Conservation (phyloP, 441 rosid genomes). For the Brassica hybrid region DNA sequence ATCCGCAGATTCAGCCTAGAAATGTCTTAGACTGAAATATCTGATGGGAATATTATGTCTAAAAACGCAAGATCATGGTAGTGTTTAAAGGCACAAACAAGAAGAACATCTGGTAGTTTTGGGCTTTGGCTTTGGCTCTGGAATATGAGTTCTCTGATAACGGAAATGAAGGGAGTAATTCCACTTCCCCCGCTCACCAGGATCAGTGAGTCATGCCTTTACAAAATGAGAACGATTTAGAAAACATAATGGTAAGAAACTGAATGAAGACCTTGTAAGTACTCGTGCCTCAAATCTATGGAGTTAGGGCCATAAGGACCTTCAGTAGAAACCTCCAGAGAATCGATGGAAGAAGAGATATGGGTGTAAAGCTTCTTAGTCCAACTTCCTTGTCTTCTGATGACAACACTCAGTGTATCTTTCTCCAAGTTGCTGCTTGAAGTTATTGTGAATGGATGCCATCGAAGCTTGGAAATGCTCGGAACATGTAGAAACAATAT, state of each 20-base stretch:
- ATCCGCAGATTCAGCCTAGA: slow-evolving; percentile 48
- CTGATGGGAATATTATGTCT: slow-evolving; percentile 48
- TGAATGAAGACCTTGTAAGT: too few relatives aligned
- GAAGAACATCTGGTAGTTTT: slow-evolving; percentile 38
- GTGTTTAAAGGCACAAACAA: slow-evolving; percentile 48
- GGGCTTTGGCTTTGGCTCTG: slow-evolving; percentile 19
- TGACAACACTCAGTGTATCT: slow-evolving; percentile 45
- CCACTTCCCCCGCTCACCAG: slow-evolving; percentile 57
- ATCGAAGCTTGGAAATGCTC: slow-evolving; percentile 52
- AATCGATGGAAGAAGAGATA: slow-evolving; percentile 42
- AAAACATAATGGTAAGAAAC: too few relatives aligned
- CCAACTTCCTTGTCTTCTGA: slow-evolving; percentile 56
- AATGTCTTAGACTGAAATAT: background rate
- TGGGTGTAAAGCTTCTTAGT: slow-evolving; percentile 45
- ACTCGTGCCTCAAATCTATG: too few relatives aligned
- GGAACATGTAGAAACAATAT: slow-evolving; percentile 50
- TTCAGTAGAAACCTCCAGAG: slow-evolving; percentile 47
- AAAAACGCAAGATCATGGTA: slow-evolving; percentile 47
- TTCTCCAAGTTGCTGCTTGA: slow-evolving; percentile 54
- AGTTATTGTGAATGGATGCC: slow-evolving; percentile 56
- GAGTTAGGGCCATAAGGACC: slow-evolving; percentile 55
- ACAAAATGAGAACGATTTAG: too few relatives aligned
- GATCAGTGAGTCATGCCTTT: too few relatives aligned
- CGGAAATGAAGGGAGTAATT: slow-evolving; percentile 55
- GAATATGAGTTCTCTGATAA: slow-evolving; percentile 47